Evolutionary conservation across 2,329 filamentous ascomycete species (phyloP), one percentile per base, ranked within the genome.

Genomic region (Hypomyces perniciosus): DNA sequence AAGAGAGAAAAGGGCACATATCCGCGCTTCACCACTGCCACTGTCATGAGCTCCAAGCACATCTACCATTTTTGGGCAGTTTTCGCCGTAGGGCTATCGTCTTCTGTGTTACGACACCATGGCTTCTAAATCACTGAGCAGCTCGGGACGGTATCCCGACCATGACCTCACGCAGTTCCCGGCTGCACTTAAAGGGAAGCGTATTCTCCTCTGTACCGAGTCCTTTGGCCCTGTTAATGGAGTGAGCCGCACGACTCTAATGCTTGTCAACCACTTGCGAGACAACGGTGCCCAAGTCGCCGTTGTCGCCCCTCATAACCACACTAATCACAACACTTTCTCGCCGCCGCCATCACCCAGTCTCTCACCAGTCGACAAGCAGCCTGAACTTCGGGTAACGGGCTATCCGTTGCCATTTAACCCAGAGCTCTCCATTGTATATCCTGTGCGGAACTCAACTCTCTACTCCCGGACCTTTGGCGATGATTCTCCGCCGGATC

Each of bases 171-270:
- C 72, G 8, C 55, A 64, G 37, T 80, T 80, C 54, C 77, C 77
- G 0, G 39, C 62, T 1, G 61, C 69, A 7, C 72, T 87, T n/a
- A 67, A 72, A 35, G 81, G 80, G 8, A 84, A 81, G 64, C 78
- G 77, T 55, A 75, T 88, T 54, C 68, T 88, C 6, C 75, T 88
- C 6, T 85, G 83, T 54, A 87, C 84, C 10, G 85, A 88, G 62
- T 87, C 83, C 1, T 84, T 86, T 52, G 84, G 84, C 3, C 84
- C 84, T 0, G 81, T 88, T 62, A 88, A 88, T 61, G 84, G 85
- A n/a, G 84, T 88, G 42, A 85, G 81, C 59, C 76, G 83, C 54
- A 88, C 84, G 4, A 88, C 85, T 0, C 71, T 83, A 58, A 86
- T 83, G 72, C 75, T 88, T 46, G 80, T 88, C 48, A 79, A 82